Percentiles rank a stretch among this genome's conserved stretches.
Conservation (phyloP, 768 basidiomycete genomes). For the Podaxis mareebaensis region DNA sequence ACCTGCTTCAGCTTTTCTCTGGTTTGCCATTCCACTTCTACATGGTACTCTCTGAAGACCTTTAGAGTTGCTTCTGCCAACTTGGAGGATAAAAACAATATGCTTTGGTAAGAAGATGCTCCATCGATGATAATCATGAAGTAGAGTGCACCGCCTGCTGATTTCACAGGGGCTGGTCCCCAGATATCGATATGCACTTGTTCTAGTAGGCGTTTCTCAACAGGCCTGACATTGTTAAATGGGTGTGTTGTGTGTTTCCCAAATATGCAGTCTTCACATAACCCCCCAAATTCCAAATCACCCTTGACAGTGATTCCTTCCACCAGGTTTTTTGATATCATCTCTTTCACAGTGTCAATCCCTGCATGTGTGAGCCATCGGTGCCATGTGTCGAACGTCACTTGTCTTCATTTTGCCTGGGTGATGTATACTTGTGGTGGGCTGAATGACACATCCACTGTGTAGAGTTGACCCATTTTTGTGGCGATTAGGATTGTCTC, state of each 20-base stretch:
- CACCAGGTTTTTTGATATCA: too few relatives aligned
- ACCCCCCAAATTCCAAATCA: too few relatives aligned
- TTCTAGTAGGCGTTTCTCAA: slow-evolving; percentile 20
- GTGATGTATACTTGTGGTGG: too few relatives aligned
- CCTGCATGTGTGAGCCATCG: too few relatives aligned
- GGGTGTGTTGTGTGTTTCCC: slow-evolving; percentile 22
- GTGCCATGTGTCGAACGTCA: too few relatives aligned
- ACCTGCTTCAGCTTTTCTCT: slow-evolving; percentile 14
- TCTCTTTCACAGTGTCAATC: too few relatives aligned
- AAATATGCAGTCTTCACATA: too few relatives aligned
- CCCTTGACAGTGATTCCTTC: too few relatives aligned
- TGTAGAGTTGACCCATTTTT: too few relatives aligned
- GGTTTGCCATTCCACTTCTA: slow-evolving; percentile 19
- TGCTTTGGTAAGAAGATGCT: slow-evolving; percentile 16
- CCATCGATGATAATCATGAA: slow-evolving; percentile 28
- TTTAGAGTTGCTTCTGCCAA: slow-evolving; percentile 17
- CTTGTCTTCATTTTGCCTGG: too few relatives aligned
- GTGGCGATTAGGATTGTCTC: too few relatives aligned
- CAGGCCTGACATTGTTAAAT: slow-evolving; percentile 22
- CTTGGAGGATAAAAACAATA: slow-evolving; percentile 29
- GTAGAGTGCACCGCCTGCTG: slow-evolving; percentile 21
- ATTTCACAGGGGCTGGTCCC: slow-evolving; percentile 22
- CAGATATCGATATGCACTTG: slow-evolving; percentile 27
- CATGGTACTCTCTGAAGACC: slow-evolving; percentile 18
- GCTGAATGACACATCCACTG: too few relatives aligned